Conservation (phyloP, 495 filamentous ascomycete species). For the Neurospora tetrasperma region DNA sequence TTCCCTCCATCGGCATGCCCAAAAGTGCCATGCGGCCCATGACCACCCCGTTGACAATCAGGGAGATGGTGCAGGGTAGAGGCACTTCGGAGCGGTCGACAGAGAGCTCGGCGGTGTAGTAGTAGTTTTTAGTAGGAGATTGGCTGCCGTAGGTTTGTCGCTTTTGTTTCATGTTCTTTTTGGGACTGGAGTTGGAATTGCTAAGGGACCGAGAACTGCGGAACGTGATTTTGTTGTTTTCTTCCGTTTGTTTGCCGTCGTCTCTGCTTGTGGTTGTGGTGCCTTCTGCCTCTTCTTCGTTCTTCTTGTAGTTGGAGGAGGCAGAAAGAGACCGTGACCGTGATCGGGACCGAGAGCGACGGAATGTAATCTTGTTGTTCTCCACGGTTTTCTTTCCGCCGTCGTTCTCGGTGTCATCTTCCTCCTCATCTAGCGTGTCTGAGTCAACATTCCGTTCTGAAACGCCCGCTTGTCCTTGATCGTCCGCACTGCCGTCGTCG, state of each 20-base stretch:
- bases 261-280: background rate
- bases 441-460: background rate
- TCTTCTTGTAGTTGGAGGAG: background rate
- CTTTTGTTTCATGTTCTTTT: background rate
- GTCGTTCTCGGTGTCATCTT: background rate
- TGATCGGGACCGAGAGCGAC: background rate
- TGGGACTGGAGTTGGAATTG: background rate
- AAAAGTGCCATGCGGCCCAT: slow-evolving; percentile 16
- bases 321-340: background rate
- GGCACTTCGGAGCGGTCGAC: slow-evolving; percentile 23
- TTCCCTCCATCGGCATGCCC: slow-evolving; percentile 10
- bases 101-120: slow-evolving; percentile 24
- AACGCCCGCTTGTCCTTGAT: background rate
- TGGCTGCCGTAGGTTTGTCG: background rate
- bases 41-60: slow-evolving; percentile 15
- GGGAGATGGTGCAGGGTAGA: slow-evolving; percentile 22
- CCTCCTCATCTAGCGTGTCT: background rate
- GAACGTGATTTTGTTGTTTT: background rate
- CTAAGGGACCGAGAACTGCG: background rate
- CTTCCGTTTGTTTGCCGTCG: background rate
- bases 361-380: background rate
- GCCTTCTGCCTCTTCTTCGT: background rate
- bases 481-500: background rate
- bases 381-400: background rate
- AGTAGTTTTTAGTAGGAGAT: background rate